These are phyloP conservation scores for Saccharomycopsis fermentans DNA, from an alignment of 805 yeast genomes.

Conservation along the genomic window DNA sequence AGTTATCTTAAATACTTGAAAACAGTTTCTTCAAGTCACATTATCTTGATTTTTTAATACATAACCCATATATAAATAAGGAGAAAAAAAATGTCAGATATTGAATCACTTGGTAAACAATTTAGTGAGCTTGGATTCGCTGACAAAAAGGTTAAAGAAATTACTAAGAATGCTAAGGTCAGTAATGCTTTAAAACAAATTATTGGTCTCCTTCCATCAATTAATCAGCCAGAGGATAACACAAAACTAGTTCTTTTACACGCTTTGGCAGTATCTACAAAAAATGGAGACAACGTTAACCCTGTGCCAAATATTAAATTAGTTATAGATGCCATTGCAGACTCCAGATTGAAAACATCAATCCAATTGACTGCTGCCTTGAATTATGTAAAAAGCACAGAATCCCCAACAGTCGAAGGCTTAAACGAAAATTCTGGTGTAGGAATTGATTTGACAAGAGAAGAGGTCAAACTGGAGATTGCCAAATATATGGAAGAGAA, in stretches of 20 bases:
- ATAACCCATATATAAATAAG: background rate
- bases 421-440: conserved; percentile 68
- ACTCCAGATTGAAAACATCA: conserved; percentile 52
- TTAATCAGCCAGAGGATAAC: conserved; percentile 45
- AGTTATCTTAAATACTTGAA: too few species aligned
- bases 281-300: conserved; percentile 36
- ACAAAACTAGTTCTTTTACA: conserved; percentile 59
- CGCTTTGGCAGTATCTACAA: conserved; percentile 62
- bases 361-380: conserved; percentile 75
- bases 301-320: conserved; percentile 37
- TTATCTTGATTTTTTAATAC: background rate
- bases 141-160: conserved; percentile 68
- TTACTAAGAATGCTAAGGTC: conserved; percentile 78
- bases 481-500: conserved; percentile 47
- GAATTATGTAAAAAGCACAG: conserved; percentile 55
- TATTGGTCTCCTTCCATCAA: conserved; percentile 24
- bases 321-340: conserved; percentile 52
- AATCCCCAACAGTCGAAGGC: conserved; percentile 35
- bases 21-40: background rate
- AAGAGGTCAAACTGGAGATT: conserved; percentile 51
- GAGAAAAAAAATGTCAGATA: background rate
- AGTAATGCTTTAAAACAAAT: conserved; percentile 57
- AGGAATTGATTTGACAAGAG: conserved; percentile 62
- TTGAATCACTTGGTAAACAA: conserved; percentile 28
- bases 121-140: conserved; percentile 49